These are phyloP conservation scores for Megacollybia marginata DNA, from an alignment of 768 basidiomycete species.

Conservation along the genomic window DNA sequence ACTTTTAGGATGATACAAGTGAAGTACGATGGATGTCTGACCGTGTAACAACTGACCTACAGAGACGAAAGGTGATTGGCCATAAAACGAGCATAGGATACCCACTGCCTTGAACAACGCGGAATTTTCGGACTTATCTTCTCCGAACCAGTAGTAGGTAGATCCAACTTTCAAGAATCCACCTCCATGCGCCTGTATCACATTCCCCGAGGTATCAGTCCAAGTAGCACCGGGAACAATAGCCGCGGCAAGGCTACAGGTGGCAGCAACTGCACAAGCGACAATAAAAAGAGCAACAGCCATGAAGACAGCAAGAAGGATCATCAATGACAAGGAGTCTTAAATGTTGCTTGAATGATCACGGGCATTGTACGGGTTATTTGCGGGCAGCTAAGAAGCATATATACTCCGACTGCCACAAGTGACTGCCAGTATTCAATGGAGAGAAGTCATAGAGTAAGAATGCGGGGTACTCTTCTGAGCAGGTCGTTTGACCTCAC, in stretches of 20 bases:
- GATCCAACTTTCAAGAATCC: constrained; percentile 51
- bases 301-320: neutral
- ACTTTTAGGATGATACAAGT: neutral
- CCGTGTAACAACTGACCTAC: constrained; percentile 40
- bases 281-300: too few relatives aligned
- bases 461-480: too few relatives aligned
- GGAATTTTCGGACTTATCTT: constrained; percentile 51
- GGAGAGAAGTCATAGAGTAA: too few relatives aligned
- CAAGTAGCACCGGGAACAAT: constrained; percentile 58
- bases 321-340: too few relatives aligned
- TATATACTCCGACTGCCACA: too few relatives aligned
- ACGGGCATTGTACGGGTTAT: too few relatives aligned
- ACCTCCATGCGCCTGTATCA: constrained; percentile 58
- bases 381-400: too few relatives aligned
- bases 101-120: constrained; percentile 44
- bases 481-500: too few relatives aligned
- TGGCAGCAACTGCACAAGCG: neutral
- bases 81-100: too few relatives aligned
- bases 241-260: constrained; percentile 26
- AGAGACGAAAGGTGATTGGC: neutral
- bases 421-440: too few relatives aligned
- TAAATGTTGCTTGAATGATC: too few relatives aligned
- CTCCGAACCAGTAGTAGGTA: constrained; percentile 52
- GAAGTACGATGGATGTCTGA: constrained; percentile 12
- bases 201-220: constrained; percentile 54